A percentile compares a stretch with the other conserved stretches of the same genome.
Evolutionary conservation across 306 rosid species (phyloP).

Genomic region (Corylus heterophylla): DNA sequence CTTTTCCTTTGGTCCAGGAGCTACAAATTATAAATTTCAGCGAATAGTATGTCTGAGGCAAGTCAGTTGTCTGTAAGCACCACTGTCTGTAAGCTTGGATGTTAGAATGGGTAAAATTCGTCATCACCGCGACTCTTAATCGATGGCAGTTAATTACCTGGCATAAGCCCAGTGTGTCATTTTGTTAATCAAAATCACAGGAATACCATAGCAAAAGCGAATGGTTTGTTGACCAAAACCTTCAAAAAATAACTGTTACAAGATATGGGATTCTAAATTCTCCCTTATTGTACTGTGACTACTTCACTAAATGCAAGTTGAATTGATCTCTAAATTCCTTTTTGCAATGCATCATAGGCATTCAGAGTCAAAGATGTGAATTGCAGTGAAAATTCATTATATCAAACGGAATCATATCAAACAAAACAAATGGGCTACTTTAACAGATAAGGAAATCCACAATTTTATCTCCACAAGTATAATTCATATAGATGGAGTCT

Average conservation of each 20-base stretch:
- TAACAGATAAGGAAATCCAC: background rate
- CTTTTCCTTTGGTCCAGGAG: background rate
- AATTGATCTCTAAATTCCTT: background rate
- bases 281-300: background rate
- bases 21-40: background rate
- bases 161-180: background rate
- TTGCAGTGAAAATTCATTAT: background rate
- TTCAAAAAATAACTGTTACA: background rate
- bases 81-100: background rate
- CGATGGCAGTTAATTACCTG: background rate
- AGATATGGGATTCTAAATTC: constrained; percentile 1
- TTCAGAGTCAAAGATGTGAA: background rate
- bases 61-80: background rate
- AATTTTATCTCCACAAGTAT: background rate
- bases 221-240: background rate
- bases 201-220: background rate
- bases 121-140: background rate
- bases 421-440: background rate
- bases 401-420: background rate
- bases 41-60: background rate
- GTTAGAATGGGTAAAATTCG: background rate
- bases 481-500: background rate
- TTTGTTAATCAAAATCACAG: background rate
- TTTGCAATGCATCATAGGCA: background rate
- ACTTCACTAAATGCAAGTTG: background rate